Percentiles rank a stretch among this genome's conserved stretches.
phyloP scores from a whole-genome alignment of 202 grass and related monocot genomes.

The Carex arenaria region DNA sequence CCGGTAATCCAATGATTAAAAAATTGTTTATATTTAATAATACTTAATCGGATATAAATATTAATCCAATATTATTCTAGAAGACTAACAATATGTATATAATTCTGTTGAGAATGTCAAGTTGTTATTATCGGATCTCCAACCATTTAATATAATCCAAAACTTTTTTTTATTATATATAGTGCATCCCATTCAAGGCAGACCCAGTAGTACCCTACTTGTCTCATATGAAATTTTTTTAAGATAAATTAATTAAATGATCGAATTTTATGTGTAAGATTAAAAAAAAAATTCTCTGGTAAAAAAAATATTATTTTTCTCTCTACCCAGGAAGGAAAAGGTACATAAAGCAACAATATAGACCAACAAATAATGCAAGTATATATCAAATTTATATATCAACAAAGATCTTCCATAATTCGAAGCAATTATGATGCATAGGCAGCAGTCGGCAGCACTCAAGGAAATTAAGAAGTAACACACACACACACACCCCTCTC shows the following conservation, averaged over 20 bases:
- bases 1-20: too few relatives aligned
- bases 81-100: too few relatives aligned
- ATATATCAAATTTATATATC: background rate
- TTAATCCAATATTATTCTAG: too few relatives aligned
- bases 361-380: background rate
- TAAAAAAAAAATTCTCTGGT: background rate
- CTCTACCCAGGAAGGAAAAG: background rate
- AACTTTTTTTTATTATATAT: background rate
- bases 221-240: background rate
- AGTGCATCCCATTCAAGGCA: background rate
- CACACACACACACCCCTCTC: background rate
- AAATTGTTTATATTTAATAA: too few relatives aligned
- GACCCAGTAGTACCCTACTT: too few relatives aligned
- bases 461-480: background rate
- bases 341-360: background rate
- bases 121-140: too few relatives aligned
- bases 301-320: too few relatives aligned
- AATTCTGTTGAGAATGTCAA: too few relatives aligned
- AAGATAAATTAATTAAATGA: background rate
- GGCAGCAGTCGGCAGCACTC: background rate
- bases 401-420: too few relatives aligned
- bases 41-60: too few relatives aligned
- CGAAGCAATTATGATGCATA: background rate
- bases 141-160: too few relatives aligned
- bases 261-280: background rate